phyloP scores from a whole-genome alignment of 108 stramenopile genomes.

The Fragilaria radians region DNA sequence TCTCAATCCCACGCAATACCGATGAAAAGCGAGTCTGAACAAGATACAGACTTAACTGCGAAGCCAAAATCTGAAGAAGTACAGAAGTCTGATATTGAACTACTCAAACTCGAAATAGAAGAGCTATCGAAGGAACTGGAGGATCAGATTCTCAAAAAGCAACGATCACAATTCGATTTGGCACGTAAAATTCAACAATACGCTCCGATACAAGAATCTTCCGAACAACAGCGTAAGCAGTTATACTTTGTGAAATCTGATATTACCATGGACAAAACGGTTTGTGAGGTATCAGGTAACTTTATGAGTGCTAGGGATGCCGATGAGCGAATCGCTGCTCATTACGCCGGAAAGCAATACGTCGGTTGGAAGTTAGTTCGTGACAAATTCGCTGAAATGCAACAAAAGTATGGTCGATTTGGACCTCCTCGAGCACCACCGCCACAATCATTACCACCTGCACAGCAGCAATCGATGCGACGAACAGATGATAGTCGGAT shows the following conservation, averaged over 20 bases:
- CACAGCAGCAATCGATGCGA: too few relatives aligned
- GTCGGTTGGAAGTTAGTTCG: constrained; percentile 90
- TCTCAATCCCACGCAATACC: too few relatives aligned
- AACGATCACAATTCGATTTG: constrained; percentile 39
- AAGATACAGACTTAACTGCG: too few relatives aligned
- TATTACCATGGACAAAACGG: constrained; percentile 79
- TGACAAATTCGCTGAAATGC: constrained; percentile 75
- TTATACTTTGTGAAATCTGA: constrained; percentile 72
- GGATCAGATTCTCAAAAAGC: constrained; percentile 41
- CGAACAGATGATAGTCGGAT: too few relatives aligned
- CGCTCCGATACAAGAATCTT: constrained; percentile 54
- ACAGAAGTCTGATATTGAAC: not conserved
- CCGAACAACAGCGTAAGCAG: constrained; percentile 49
- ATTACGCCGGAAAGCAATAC: constrained; percentile 91
- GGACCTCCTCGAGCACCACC: too few relatives aligned
- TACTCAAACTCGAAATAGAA: not conserved
- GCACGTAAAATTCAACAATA: constrained; percentile 38
- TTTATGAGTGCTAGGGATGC: constrained; percentile 87
- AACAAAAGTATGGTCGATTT: constrained; percentile 58
- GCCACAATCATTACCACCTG: too few relatives aligned
- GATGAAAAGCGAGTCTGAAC: too few relatives aligned
- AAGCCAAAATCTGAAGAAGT: too few relatives aligned
- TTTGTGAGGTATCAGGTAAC: constrained; percentile 87
- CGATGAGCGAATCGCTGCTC: constrained; percentile 88
- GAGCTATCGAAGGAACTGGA: constrained; percentile 27